phyloP scores from a whole-genome alignment of 305 asterid species.

The Fraxinus floribunda region DNA sequence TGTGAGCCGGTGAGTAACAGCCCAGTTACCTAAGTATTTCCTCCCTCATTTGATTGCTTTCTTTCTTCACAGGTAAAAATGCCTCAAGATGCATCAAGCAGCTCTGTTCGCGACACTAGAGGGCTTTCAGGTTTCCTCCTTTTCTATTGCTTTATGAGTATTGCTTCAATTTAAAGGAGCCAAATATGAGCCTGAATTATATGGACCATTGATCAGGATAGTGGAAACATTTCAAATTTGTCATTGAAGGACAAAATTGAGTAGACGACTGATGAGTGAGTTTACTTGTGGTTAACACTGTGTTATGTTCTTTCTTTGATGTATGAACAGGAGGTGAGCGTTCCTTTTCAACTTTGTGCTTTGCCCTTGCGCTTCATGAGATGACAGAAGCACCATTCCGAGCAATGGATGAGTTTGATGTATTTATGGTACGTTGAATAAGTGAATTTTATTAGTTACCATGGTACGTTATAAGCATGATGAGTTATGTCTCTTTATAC shows the following conservation, averaged over 20 bases:
- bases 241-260: not conserved
- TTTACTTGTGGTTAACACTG: not conserved
- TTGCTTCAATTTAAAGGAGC: not conserved
- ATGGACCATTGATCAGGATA: not conserved
- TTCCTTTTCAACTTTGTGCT: slow-evolving; percentile 92
- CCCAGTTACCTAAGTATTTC: slow-evolving; percentile 11
- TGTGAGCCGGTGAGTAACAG: not conserved
- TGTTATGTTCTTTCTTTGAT: slow-evolving; percentile 18
- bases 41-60: slow-evolving; percentile 19
- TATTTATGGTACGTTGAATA: slow-evolving; percentile 68
- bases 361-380: slow-evolving; percentile 95
- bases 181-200: not conserved
- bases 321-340: slow-evolving; percentile 82
- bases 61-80: slow-evolving; percentile 61
- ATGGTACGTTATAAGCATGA: not conserved
- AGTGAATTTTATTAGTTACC: slow-evolving; percentile 3
- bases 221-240: not conserved
- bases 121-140: slow-evolving; percentile 83
- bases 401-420: slow-evolving; percentile 99
- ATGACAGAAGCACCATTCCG: slow-evolving; percentile 99
- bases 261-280: not conserved
- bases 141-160: slow-evolving; percentile 17
- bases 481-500: not conserved
- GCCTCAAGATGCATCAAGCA: slow-evolving; percentile 97
- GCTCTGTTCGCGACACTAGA: slow-evolving; percentile 80